Evolutionary conservation across 2,329 filamentous ascomycete species (phyloP).

Genomic region (Neoarthrinium moseri): DNA sequence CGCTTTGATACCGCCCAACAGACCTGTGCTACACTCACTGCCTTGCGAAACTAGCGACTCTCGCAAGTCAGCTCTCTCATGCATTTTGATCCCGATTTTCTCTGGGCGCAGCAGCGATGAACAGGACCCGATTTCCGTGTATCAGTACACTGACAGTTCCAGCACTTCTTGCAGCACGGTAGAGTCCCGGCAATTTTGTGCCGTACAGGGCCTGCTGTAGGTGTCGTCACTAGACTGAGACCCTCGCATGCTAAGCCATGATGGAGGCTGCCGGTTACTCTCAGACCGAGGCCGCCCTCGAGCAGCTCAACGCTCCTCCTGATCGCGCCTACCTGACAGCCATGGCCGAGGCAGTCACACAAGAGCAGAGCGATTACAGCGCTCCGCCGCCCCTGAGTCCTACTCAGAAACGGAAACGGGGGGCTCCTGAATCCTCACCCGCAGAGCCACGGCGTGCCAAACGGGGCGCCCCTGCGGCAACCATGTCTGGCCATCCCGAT

Average conservation of each 20-base stretch:
- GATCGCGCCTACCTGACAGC: constrained; percentile 31
- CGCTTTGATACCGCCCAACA: neutral
- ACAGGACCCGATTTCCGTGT: neutral
- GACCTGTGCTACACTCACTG: neutral
- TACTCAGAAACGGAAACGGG: constrained; percentile 55
- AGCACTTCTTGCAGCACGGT: neutral
- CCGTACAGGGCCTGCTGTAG: constrained; percentile 4
- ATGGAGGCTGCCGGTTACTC: constrained; percentile 32
- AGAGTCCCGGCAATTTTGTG: neutral
- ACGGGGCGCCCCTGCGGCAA: constrained; percentile 43
- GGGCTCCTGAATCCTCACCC: constrained; percentile 40
- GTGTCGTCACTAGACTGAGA: neutral
- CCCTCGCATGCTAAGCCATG: constrained; percentile 2
- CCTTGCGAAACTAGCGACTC: neutral
- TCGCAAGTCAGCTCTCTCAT: too few species aligned
- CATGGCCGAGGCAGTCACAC: constrained; percentile 47
- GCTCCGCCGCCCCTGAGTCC: constrained; percentile 39
- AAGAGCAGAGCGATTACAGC: constrained; percentile 48
- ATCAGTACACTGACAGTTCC: neutral
- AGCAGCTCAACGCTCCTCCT: constrained; percentile 25
- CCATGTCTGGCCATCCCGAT: constrained; percentile 39
- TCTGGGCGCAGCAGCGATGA: too few species aligned
- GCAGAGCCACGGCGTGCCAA: constrained; percentile 51
- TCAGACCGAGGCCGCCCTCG: constrained; percentile 29
- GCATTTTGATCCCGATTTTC: too few species aligned